Base-by-base conservation (phyloP, 306 rosid genomes). In the Echinosophora koreensis region DNA sequence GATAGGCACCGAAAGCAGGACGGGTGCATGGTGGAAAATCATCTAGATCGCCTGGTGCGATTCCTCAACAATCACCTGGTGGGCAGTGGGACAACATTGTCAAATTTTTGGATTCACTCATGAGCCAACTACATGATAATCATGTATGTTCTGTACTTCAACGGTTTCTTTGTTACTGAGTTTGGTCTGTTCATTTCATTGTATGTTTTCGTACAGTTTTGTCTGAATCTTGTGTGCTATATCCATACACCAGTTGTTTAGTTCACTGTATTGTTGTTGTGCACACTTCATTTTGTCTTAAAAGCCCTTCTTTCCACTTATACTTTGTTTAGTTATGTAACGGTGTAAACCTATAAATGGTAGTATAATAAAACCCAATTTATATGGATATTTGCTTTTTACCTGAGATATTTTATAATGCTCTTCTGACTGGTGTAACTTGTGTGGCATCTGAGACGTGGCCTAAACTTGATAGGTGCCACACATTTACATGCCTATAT, bases 61-160 rank as follows among this genome's bases (percentile, higher is more conserved):
- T 80, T 85, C 82, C 93, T 81, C 99, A 84, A 73, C 97, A 81
- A 74, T 74, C 88, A 64, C 66, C 93, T 55, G 87, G 84, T 71
- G 91, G 93, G 76, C 99, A 88, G 78, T 95, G 99, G 99, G 91
- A 88, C 84, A 92, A 89, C 74, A 92, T 95, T 66, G 81, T 91
- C 80, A 95, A 88, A 68, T 95, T 90, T 84, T 78, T 95, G 89
- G 97, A 95, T 86, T 83, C 94, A 68, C 89, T 92, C 54, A 95
- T 95, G 99, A 81, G 85, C 77, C 92, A 81, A 70, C 82, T 95
- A 77, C 69, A 83, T 10, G 79, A 11, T 67, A 95, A 91, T 84
- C 94, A 95, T 86, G 99, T 95, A 95, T 55, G 97, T 84, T 64
- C 34, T 59, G 38, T 17, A 51, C 10, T 62, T 35, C 46, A 51